Percentiles rank a stretch among this genome's conserved stretches.
Evolutionary conservation across 768 basidiomycete genomes (phyloP).

Genomic region (Crucibulum laeve): DNA sequence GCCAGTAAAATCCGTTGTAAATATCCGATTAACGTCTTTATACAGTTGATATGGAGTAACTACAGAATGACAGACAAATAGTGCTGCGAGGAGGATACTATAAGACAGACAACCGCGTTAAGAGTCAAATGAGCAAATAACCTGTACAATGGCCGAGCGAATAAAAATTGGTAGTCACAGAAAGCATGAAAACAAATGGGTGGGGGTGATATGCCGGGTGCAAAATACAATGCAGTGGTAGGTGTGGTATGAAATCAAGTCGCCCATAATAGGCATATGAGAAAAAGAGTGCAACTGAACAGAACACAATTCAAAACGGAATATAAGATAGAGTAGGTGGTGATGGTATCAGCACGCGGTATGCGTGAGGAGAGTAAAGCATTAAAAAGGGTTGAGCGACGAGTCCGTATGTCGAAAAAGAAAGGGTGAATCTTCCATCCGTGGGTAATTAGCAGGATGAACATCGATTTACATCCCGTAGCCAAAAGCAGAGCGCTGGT

Average conservation of each 20-base stretch:
- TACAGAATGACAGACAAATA: constrained; percentile 70
- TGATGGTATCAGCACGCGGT: constrained; percentile 26
- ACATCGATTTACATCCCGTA: constrained; percentile 65
- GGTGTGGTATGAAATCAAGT: constrained; percentile 37
- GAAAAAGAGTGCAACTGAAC: constrained; percentile 34
- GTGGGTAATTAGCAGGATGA: background rate
- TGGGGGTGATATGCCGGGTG: constrained; percentile 57
- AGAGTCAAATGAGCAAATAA: constrained; percentile 44
- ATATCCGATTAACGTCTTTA: constrained; percentile 46
- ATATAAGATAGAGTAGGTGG: constrained; percentile 38
- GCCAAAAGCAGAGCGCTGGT: constrained; percentile 69
- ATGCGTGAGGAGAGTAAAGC: constrained; percentile 16
- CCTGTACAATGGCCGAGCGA: constrained; percentile 51
- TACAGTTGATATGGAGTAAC: constrained; percentile 57
- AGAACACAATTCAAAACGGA: constrained; percentile 37
- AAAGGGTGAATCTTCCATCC: constrained; percentile 1
- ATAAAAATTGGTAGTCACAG: constrained; percentile 39
- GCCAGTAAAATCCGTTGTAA: constrained; percentile 8
- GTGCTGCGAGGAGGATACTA: constrained; percentile 58
- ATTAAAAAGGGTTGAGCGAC: constrained; percentile 32
- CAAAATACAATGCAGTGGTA: constrained; percentile 65
- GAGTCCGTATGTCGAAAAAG: constrained; percentile 23
- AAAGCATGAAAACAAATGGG: constrained; percentile 52
- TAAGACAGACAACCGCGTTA: constrained; percentile 63
- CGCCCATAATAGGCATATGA: constrained; percentile 29